A percentile compares a stretch with the other conserved stretches of the same genome.
phyloP scores from a whole-genome alignment of 73 alveolate genomes.

The Durusdinium trenchii region DNA sequence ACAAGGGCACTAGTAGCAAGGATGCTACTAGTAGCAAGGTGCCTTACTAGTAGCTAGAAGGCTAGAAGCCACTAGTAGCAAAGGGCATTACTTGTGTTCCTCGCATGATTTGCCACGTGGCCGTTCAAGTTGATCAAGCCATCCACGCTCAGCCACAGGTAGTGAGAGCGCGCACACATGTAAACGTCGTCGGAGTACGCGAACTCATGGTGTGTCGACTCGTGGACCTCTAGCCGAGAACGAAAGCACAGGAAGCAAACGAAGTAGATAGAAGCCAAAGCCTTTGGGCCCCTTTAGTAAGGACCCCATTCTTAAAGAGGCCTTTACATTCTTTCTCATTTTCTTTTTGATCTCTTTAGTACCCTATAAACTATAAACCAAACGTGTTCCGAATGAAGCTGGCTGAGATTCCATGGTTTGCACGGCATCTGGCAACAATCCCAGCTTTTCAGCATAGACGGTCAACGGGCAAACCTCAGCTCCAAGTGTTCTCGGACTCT shows the following conservation, averaged over 20 bases:
- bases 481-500: neutral
- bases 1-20: too few relatives aligned
- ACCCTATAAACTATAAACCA: too few relatives aligned
- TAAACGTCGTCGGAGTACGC: constrained; percentile 70
- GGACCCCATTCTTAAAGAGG: too few relatives aligned
- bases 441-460: constrained; percentile 34
- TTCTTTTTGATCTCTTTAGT: too few relatives aligned
- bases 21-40: neutral
- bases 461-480: constrained; percentile 49
- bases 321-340: too few relatives aligned
- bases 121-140: constrained; percentile 41
- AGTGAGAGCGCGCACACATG: constrained; percentile 27
- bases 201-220: constrained; percentile 70
- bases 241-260: neutral
- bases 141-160: constrained; percentile 33
- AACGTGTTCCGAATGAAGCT: too few relatives aligned
- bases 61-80: neutral
- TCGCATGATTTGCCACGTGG: neutral
- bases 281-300: too few relatives aligned
- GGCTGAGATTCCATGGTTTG: constrained; percentile 49
- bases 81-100: neutral
- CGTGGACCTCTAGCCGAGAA: constrained; percentile 15
- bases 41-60: neutral
- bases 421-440: constrained; percentile 69
- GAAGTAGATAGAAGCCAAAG: too few relatives aligned